Percentiles rank a stretch among this genome's conserved stretches.
These are phyloP conservation scores for Raphanus hybrid DNA, from an alignment of 441 rosid genomes.

Conservation along the genomic window DNA sequence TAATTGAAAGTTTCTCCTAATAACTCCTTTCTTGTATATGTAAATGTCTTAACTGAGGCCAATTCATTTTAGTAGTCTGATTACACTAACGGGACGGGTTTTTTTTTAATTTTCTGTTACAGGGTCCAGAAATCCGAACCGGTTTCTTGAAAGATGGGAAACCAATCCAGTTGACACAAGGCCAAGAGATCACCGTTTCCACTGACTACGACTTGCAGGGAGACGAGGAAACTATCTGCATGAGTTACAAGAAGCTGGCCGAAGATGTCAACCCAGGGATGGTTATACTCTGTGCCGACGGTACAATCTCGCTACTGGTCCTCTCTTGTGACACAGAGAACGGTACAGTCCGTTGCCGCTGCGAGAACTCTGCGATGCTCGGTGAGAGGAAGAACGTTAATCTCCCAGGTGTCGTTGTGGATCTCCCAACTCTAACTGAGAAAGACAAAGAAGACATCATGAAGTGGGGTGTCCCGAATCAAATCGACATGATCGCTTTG, in stretches of 20 bases:
- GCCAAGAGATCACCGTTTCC: conserved; percentile 82
- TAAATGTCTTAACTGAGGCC: not conserved
- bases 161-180: conserved; percentile 74
- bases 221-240: conserved; percentile 68
- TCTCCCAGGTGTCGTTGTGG: conserved; percentile 95
- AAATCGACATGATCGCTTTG: conserved; percentile 94
- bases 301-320: conserved; percentile 86
- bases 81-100: not conserved
- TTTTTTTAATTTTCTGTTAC: conserved; percentile 14
- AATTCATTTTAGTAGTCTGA: not conserved
- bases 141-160: conserved; percentile 90
- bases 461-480: conserved; percentile 88
- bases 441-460: conserved; percentile 94
- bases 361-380: conserved; percentile 89
- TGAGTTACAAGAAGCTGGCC: conserved; percentile 92
- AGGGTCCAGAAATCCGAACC: conserved; percentile 99
- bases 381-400: conserved; percentile 96
- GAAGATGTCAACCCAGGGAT: conserved; percentile 82
- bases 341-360: conserved; percentile 77
- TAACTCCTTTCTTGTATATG: conserved; percentile 9
- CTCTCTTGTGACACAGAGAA: conserved; percentile 67
- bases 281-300: conserved; percentile 91
- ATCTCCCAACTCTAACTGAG: conserved; percentile 92
- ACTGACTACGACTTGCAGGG: conserved; percentile 85
- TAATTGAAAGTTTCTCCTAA: not conserved